Evolutionary conservation across 202 grass and related monocot species (phyloP), one percentile per base, ranked within the genome.

Genomic region (Zoysia matrella): DNA sequence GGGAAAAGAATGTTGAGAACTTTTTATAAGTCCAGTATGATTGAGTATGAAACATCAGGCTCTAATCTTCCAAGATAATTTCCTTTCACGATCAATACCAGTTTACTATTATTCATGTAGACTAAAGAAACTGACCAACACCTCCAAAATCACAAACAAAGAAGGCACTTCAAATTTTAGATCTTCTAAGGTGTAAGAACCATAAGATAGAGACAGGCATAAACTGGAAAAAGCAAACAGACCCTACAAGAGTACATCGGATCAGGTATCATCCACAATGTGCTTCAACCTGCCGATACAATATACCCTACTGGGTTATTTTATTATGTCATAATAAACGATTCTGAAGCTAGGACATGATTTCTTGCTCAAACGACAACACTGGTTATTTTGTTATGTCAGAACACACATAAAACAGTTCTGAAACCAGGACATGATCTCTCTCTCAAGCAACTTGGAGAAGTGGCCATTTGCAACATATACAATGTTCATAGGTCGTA

Each of bases 391-490:
- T 52, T 46, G 62, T 12, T 61, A 18, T 7, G 18, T 74, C 39
- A 3, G 45, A 62, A 36, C 40, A 70, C 3, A 11, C 15, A 75
- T 12, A 52, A 0, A 43, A 3, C 44, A 49, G 43, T 53, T 58
- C 15, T 67, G 48, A 87, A 73, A 51, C n/a, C 22, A 80, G 42
- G 3, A 74, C 53, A 16, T 18, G 52, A 53, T 68, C 47, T 72
- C 4, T 66, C 30, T 6, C 36, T 67, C 12, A 73, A 30, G 0
- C 1, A 9, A 74, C 40, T 11, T 83, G 10, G 8, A 68, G 7
- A 47, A 15, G 54, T 0, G 15, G 47, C 14, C 12, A 53, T 52
- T 70, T 62, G 54, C 73, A 61, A 39, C 66, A 43, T 63, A 63
- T 60, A 8, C 63, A 41, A 22, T 77, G 7, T 76, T 58, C 80